Percentiles rank a stretch among this genome's conserved stretches.
These are phyloP conservation scores for Botryobasidium botryosum DNA, from an alignment of 768 basidiomycete species.

Conservation along the genomic window DNA sequence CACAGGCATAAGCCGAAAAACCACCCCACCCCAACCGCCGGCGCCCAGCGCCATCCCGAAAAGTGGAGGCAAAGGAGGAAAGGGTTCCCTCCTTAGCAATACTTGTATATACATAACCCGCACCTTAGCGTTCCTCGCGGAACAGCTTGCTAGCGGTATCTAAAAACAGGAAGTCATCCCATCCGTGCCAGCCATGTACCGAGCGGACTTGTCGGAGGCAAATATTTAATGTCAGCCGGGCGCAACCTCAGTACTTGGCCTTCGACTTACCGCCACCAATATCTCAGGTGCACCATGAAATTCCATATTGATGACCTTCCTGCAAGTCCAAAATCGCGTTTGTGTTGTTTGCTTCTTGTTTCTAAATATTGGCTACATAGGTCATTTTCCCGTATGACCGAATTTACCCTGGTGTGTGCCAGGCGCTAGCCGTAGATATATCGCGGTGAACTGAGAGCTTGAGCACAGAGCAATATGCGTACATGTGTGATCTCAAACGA, in stretches of 20 bases:
- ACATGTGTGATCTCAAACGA: constrained; percentile 97
- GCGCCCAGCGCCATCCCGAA: too few species aligned
- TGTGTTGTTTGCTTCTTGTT: too few species aligned
- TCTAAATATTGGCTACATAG: constrained; percentile 23
- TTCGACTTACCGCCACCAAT: constrained; percentile 1
- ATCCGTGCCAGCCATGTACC: too few species aligned
- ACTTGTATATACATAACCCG: too few species aligned
- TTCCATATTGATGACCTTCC: constrained; percentile 70
- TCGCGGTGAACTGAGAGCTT: constrained; percentile 5
- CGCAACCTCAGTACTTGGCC: too few species aligned
- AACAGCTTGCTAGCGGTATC: too few species aligned
- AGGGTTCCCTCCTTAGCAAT: too few species aligned
- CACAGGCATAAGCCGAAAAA: too few species aligned
- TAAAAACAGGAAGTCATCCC: not conserved
- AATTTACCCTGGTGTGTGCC: constrained; percentile 72
- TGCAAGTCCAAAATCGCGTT: constrained; percentile 32
- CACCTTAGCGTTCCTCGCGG: too few species aligned
- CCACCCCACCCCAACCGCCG: too few species aligned
- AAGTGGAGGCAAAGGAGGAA: not conserved
- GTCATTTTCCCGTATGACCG: constrained; percentile 87
- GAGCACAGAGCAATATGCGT: constrained; percentile 82
- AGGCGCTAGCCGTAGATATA: not conserved
- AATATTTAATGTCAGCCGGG: too few species aligned
- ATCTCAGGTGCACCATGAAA: constrained; percentile 36
- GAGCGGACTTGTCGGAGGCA: too few species aligned